These are phyloP conservation scores for Amanita molliuscula DNA, from an alignment of 768 basidiomycete species.

Conservation along the genomic window DNA sequence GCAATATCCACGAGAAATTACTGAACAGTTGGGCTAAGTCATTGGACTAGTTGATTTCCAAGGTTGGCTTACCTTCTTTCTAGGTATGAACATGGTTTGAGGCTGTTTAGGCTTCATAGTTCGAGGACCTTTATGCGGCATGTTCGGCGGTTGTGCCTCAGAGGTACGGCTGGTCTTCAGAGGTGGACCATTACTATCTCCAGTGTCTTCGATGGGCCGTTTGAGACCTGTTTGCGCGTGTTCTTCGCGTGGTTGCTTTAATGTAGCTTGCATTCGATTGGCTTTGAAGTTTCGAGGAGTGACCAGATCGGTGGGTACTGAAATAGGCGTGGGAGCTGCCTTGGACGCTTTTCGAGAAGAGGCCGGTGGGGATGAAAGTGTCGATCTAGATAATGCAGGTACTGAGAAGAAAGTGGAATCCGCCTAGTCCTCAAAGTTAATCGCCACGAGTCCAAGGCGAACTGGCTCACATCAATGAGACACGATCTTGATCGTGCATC, in stretches of 20 bases:
- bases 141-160: slow-evolving; percentile 10
- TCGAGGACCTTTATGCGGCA: slow-evolving; percentile 11
- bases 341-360: slow-evolving; percentile 12
- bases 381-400: slow-evolving; percentile 8
- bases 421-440: slow-evolving; percentile 5
- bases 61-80: slow-evolving; percentile 23
- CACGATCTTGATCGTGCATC: slow-evolving; percentile 63
- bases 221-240: neutral
- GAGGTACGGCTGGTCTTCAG: slow-evolving; percentile 11
- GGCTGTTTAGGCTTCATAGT: slow-evolving; percentile 28
- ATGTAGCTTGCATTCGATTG: neutral
- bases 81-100: slow-evolving; percentile 54
- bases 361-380: slow-evolving; percentile 7
- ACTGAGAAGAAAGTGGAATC: slow-evolving; percentile 29
- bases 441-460: neutral
- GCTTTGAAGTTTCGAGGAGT: slow-evolving; percentile 27
- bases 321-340: slow-evolving; percentile 8
- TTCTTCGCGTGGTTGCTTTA: neutral
- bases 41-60: neutral
- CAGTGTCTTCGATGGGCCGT: neutral
- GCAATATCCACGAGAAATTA: neutral
- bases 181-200: neutral
- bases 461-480: slow-evolving; percentile 48
- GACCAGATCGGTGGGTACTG: slow-evolving; percentile 22
- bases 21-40: slow-evolving; percentile 2